Base-by-base conservation (phyloP, 108 stramenopile genomes). In the Cafeteria roenbergensis region DNA sequence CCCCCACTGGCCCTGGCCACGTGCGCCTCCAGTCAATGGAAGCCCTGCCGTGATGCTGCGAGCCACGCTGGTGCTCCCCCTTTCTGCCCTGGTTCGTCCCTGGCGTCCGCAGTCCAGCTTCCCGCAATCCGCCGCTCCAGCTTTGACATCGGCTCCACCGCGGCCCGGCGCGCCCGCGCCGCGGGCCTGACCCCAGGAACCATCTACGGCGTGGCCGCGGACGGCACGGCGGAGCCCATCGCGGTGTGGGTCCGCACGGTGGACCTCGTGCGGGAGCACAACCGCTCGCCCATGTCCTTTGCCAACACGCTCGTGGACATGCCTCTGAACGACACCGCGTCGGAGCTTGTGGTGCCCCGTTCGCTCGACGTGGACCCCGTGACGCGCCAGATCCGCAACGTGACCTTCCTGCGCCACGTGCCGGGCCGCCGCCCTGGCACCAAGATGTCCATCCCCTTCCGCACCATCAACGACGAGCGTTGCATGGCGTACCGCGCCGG, bases 381-480 rank as follows among this genome's bases (percentile, higher is more conserved):
- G 9, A 57, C 4, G 32, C 56, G 9, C 29, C 9, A 57, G 56
- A 14, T 14, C 4, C 56, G 4, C 9, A 9, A 4, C 31, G 4
- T 4, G 4, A 14, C 4, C 32, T 57, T 4, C 9, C 56, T 57
- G 9, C 4, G 4, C 32, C 14, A 57, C 14, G 56, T 57, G 56
- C 56, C 56, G 32, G 56, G 56, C 29, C 29, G 56, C 31, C 4
- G 14, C 56, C 56, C 56, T 12, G 56, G 56, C 32, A 12, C 12
- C 8, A 4, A 4, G 56, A 4, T 57, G 29, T 4, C 9, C 29
- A 9, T 57, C 8, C 56, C 56, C 56, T 9, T 14, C 29, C 31
- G 32, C 29, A 9, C 56, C 56, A 57, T 57, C 31, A 57, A 57
- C 32, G 31, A 57, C 8, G 56, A 57, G 8, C 56, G 56, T 12